These are phyloP conservation scores for Nothophytophthora sp. DNA, from an alignment of 352 stramenopile species.

Conservation along the genomic window DNA sequence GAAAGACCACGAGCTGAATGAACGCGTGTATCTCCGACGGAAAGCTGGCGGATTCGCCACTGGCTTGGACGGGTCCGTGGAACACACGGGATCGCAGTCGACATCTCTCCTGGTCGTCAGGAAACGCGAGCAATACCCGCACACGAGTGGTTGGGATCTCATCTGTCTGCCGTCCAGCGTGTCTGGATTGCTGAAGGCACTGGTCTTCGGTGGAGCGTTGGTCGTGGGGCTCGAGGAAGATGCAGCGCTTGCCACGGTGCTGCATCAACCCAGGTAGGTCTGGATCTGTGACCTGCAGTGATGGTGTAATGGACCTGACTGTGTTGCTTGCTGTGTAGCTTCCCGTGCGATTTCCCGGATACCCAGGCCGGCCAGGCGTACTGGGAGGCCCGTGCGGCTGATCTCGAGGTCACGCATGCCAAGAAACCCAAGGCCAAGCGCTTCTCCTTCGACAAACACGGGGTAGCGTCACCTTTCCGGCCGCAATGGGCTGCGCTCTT, in stretches of 20 bases:
- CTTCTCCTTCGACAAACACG: slow-evolving; percentile 59
- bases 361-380: slow-evolving; percentile 53
- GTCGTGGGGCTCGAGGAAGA: slow-evolving; percentile 78
- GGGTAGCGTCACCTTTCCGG: slow-evolving; percentile 58
- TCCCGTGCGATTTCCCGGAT: slow-evolving; percentile 80
- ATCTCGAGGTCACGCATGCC: slow-evolving; percentile 22
- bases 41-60: slow-evolving; percentile 10
- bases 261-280: slow-evolving; percentile 45
- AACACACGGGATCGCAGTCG: neutral
- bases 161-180: slow-evolving; percentile 48
- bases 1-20: slow-evolving; percentile 69
- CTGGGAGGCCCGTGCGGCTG: slow-evolving; percentile 40
- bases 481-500: slow-evolving; percentile 65
- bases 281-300: neutral
- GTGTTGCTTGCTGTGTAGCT: slow-evolving; percentile 36
- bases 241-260: slow-evolving; percentile 52
- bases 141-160: slow-evolving; percentile 70
- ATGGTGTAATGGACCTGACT: slow-evolving; percentile 1
- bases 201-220: slow-evolving; percentile 67
- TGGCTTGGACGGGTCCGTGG: neutral
- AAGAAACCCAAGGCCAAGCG: slow-evolving; percentile 77
- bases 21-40: slow-evolving; percentile 31
- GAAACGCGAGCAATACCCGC: slow-evolving; percentile 40
- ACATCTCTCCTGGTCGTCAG: slow-evolving; percentile 50
- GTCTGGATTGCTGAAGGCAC: slow-evolving; percentile 50